A percentile compares a stretch with the other conserved stretches of the same genome.
Conservation (phyloP, 257 asterid genomes). For the Anisodus acutangulus region DNA sequence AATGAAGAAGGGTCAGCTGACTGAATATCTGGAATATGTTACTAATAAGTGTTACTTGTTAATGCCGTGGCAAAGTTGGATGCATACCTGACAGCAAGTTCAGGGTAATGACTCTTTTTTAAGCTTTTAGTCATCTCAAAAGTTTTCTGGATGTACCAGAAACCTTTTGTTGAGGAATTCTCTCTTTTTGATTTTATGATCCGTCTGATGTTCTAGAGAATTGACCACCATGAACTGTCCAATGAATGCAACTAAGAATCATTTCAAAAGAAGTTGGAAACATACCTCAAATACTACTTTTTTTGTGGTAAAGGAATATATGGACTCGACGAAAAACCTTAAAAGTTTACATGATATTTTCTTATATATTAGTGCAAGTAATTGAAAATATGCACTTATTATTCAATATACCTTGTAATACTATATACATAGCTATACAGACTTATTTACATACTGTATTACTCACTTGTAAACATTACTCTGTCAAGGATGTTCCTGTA, state of each 20-base stretch:
- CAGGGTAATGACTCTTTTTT: constrained; percentile 7
- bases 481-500: background rate
- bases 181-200: background rate
- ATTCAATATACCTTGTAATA: background rate
- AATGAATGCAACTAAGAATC: background rate
- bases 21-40: constrained; percentile 37
- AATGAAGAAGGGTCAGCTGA: constrained; percentile 47
- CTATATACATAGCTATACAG: background rate
- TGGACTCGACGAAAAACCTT: background rate
- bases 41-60: constrained; percentile 21
- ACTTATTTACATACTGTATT: background rate
- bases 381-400: background rate
- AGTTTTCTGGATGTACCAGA: constrained; percentile 16
- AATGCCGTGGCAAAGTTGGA: constrained; percentile 28
- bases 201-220: background rate
- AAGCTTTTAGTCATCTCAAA: background rate
- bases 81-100: background rate
- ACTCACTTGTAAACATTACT: background rate
- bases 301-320: background rate
- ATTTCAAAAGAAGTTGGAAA: constrained; percentile 17
- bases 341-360: background rate
- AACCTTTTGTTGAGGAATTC: background rate
- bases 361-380: background rate
- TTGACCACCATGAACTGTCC: background rate
- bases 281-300: background rate